Base-by-base conservation (phyloP, 2,329 filamentous ascomycete species). In the Byssochlamys sp. region DNA sequence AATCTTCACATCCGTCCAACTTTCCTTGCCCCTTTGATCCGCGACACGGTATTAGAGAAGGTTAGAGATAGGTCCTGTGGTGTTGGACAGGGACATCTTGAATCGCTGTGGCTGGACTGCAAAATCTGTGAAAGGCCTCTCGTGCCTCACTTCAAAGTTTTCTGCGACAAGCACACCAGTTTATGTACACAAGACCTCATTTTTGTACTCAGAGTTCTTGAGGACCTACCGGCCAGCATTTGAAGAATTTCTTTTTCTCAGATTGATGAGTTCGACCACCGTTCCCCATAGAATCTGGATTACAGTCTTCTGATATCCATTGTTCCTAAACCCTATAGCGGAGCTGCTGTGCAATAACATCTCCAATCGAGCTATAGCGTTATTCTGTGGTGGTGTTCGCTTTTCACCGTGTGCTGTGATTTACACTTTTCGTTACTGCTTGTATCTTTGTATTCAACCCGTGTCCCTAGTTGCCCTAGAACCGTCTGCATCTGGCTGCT, bases 141-240 rank as follows among this genome's bases (percentile, higher is more conserved):
- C 10, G 26, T 10, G 11, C n/a, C 19, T 56, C 28, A 45, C 39
- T 53, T 60, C 39, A 55, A 45, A 62, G 35, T 59, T 48, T 29
- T 57, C 52, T 50, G 45, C 52, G 61, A 60, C 55, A 63, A 60
- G 58, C 62, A 63, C 63, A 58, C 59, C 55, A 45, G 19, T 61
- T 60, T 55, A 66, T 70, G 66, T 72, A 70, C 65, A 63, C 62
- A 62, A 63, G 67, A 64, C 62, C 56, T 66, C 55, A 66, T 60
- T 63, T 68, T 66, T 72, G 67, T 73, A 69, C 70, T 62, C 69
- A 70, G 67, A 65, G 65, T 59, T 55, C 64, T 55, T 63, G 62
- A 63, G 60, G 58, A 59, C 61, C 65, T 62, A 63, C 58, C 61
- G 57, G 61, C 59, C 64, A 63, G 57, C 63, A 64, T 65, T 58